These are phyloP conservation scores for Alternaria brassicae DNA, from an alignment of 2,329 filamentous ascomycete species.

Conservation along the genomic window DNA sequence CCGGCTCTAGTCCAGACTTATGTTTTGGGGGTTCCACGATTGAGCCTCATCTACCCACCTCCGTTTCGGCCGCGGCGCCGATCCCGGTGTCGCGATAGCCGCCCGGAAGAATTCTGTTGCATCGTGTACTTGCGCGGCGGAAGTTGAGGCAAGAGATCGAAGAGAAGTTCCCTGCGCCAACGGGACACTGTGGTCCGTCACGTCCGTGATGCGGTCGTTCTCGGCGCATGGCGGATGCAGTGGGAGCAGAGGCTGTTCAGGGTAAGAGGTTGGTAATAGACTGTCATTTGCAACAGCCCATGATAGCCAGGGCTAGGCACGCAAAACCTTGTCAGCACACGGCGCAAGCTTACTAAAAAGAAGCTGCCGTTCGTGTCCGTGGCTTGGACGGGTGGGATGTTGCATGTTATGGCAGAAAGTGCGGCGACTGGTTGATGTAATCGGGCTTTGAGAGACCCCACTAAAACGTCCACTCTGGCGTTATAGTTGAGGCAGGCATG, in stretches of 20 bases:
- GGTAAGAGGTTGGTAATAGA: constrained; percentile 18
- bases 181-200: constrained; percentile 11
- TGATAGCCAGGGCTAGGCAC: background rate
- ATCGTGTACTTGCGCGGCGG: constrained; percentile 3
- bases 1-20: constrained; percentile 19
- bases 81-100: constrained; percentile 25
- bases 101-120: constrained; percentile 33
- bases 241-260: background rate
- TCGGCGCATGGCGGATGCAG: constrained; percentile 15
- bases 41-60: constrained; percentile 27
- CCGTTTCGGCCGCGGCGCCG: constrained; percentile 38
- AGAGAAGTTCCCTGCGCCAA: background rate
- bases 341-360: constrained; percentile 10
- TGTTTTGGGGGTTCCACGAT: constrained; percentile 11
- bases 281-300: constrained; percentile 11
- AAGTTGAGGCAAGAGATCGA: constrained; percentile 8
- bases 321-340: constrained; percentile 4
- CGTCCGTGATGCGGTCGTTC: constrained; percentile 7
- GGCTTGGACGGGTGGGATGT: background rate
- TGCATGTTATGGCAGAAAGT: constrained; percentile 4
- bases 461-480: constrained; percentile 13
- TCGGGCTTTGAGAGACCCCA: constrained; percentile 22
- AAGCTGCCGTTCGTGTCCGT: background rate
- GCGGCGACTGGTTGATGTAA: constrained; percentile 21
- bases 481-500: constrained; percentile 17